Base-by-base conservation (phyloP, 768 basidiomycete genomes). In the Tephrocybe sp. region DNA sequence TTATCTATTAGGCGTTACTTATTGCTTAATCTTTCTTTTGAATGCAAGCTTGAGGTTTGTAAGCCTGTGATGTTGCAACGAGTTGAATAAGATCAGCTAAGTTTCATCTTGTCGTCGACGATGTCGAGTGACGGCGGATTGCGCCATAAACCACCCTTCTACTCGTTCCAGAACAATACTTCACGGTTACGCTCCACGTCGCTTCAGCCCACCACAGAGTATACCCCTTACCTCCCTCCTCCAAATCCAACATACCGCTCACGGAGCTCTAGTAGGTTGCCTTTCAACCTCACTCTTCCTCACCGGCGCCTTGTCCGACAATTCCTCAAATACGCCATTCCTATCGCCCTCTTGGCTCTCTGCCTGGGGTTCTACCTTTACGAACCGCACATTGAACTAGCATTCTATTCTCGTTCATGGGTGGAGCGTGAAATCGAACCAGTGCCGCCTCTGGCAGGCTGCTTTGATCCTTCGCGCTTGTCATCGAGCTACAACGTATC, bases 381-480 rank as follows among this genome's bases (percentile, higher is more conserved):
- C 67, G 88, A 95, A 66, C 80, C 90, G 3, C 92, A 97, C 67
- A 69, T 97, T 59, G 94, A 97, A 67, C 68, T 94, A 34, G 73
- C 86, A 21, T 80, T 92, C 60, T 94, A 91, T 69, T 74, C 77
- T 25, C 79, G 86, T 22, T 71, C 72, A 33, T 97, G 94, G 91
- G 74, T 94, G 40, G 69, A 76, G 33, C 64, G 71, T 34, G 87
- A 93, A 57, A 79, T 95, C n/a, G 72, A 80, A n/a, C 66, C 77
- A 9, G 64, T 88, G 4, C 68, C 70, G 4, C 83, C 84, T 0
- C 74, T 92, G 13, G 65, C 81, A 1, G 88, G 86, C 2, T 97
- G 94, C 66, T 93, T 92, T 69, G 68, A 84, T 49, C 69, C 79
- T 1, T 63, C 69, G 12, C 76, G 76, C 38, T 74, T 88, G 47